Conservation (phyloP, 169 alveolate genomes). For the Cryptosporidium xiaoi region DNA sequence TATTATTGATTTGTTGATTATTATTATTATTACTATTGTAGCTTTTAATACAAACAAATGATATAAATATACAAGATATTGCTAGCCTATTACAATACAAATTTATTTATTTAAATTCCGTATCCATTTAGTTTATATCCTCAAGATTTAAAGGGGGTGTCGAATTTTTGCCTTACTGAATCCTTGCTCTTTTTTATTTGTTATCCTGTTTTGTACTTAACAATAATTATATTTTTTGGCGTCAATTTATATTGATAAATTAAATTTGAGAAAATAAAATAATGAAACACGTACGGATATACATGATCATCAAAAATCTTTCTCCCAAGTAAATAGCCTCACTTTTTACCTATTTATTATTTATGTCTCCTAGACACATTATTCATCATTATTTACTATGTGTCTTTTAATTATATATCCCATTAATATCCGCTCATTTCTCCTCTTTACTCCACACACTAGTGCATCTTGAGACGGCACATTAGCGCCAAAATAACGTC, state of each 20-base stretch:
- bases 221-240: slow-evolving; percentile 33
- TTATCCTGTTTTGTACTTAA: background rate
- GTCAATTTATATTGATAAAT: slow-evolving; percentile 1
- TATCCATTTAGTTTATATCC: slow-evolving; percentile 12
- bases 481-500: slow-evolving; percentile 7
- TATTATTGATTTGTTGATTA: too few species aligned
- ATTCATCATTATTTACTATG: background rate
- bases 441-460: slow-evolving; percentile 67
- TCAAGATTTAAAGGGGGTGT: slow-evolving; percentile 39
- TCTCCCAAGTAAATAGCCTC: slow-evolving; percentile 7
- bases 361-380: slow-evolving; percentile 50
- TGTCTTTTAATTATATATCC: slow-evolving; percentile 53
- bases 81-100: too few species aligned
- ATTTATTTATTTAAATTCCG: too few species aligned
- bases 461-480: slow-evolving; percentile 61
- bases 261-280: too few species aligned
- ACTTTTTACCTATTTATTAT: slow-evolving; percentile 5
- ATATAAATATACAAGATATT: too few species aligned
- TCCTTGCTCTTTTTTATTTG: slow-evolving; percentile 3
- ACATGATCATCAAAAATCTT: slow-evolving; percentile 43
- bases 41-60: too few species aligned
- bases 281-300: slow-evolving; percentile 69
- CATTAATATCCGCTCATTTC: slow-evolving; percentile 58
- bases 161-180: slow-evolving; percentile 19
- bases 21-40: too few species aligned